These are phyloP conservation scores for Aspergillus clavatus DNA, from an alignment of 2,329 filamentous ascomycete genomes.

Conservation along the genomic window DNA sequence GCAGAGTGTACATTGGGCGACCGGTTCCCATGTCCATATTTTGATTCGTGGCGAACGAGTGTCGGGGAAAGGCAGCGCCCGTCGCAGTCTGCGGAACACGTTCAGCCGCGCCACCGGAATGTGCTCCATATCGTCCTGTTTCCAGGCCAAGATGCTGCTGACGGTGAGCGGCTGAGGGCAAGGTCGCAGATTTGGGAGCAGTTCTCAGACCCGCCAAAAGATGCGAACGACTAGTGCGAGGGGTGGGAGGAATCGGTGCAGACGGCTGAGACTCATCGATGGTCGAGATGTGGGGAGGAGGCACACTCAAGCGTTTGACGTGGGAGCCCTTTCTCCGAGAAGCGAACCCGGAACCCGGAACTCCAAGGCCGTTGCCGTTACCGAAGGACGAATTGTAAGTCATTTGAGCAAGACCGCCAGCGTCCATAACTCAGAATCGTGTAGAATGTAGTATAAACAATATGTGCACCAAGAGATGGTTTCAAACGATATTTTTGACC, in stretches of 20 bases:
- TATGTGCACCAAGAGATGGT: conserved; percentile 27
- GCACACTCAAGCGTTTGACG: conserved; percentile 79
- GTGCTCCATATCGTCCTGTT: conserved; percentile 44
- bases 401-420: conserved; percentile 99
- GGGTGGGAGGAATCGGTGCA: conserved; percentile 64
- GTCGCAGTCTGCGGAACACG: conserved; percentile 58
- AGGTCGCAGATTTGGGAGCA: conserved; percentile 78
- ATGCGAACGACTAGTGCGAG: conserved; percentile 90
- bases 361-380: conserved; percentile 62
- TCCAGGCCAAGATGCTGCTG: conserved; percentile 50
- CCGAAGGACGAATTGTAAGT: conserved; percentile 74
- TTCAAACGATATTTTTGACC: conserved; percentile 9
- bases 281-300: conserved; percentile 68
- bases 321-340: conserved; percentile 79
- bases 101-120: conserved; percentile 40
- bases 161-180: conserved; percentile 61
- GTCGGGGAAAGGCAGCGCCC: conserved; percentile 49
- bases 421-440: conserved; percentile 62
- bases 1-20: conserved; percentile 59
- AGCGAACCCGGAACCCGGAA: conserved; percentile 75
- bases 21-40: conserved; percentile 40
- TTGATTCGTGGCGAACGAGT: conserved; percentile 34
- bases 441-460: conserved; percentile 19
- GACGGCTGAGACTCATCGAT: conserved; percentile 62
- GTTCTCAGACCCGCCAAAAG: conserved; percentile 89